A percentile compares a stretch with the other conserved stretches of the same genome.
These are phyloP conservation scores for Ceratorhiza oryzae-sativae DNA, from an alignment of 1,284 basidiomycete genomes.

Conservation along the genomic window DNA sequence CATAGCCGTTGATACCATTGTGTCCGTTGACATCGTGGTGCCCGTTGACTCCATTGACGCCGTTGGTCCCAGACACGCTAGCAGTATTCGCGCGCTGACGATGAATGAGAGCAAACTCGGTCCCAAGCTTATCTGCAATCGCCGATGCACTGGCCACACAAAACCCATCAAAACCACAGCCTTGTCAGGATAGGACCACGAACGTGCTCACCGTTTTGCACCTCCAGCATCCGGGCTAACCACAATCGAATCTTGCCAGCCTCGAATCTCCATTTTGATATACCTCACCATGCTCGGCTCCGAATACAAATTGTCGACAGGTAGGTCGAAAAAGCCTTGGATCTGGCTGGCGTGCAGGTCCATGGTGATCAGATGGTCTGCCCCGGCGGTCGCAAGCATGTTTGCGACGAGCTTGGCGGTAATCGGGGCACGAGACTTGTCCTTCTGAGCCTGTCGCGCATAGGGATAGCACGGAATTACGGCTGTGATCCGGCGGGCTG, in stretches of 20 bases:
- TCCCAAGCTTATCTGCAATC: slow-evolving; percentile 92
- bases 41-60: not conserved
- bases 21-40: slow-evolving; percentile 14
- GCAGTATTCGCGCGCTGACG: slow-evolving; percentile 72
- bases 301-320: slow-evolving; percentile 95
- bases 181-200: not conserved
- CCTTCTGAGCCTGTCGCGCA: slow-evolving; percentile 97
- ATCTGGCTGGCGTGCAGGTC: slow-evolving; percentile 98
- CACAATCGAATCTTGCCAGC: slow-evolving; percentile 90
- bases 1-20: slow-evolving; percentile 11
- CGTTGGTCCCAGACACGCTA: not conserved
- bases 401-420: slow-evolving; percentile 98
- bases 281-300: slow-evolving; percentile 88
- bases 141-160: slow-evolving; percentile 75
- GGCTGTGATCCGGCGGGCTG: slow-evolving; percentile 94
- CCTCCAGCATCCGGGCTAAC: slow-evolving; percentile 98
- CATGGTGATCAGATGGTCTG: slow-evolving; percentile 99
- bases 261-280: slow-evolving; percentile 87
- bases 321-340: slow-evolving; percentile 99
- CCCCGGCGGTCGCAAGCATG: slow-evolving; percentile 95
- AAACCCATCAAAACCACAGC: slow-evolving; percentile 2
- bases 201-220: slow-evolving; percentile 83
- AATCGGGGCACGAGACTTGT: slow-evolving; percentile 95
- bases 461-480: slow-evolving; percentile 99
- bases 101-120: slow-evolving; percentile 98